Evolutionary conservation across 2,329 filamentous ascomycete species (phyloP).

Genomic region (Penicillium oxalicum): DNA sequence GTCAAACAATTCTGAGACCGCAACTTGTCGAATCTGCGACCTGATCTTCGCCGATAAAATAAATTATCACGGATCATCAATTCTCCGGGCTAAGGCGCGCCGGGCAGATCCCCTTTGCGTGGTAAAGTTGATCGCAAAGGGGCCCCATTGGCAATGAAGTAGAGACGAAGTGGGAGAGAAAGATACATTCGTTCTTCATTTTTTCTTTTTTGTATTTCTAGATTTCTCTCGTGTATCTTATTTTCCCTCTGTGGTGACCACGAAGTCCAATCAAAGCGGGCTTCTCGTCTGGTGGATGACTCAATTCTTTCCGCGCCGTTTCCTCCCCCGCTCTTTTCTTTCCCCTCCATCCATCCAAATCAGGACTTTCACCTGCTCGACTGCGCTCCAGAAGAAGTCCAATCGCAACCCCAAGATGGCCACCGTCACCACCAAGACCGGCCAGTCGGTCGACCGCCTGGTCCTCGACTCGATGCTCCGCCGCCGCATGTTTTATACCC

Average conservation of each 20-base stretch:
- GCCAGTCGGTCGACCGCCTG: conserved; percentile 78
- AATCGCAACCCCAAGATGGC: conserved; percentile 46
- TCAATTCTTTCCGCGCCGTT: conserved; percentile 33
- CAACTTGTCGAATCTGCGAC: not conserved
- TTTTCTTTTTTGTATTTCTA: conserved; percentile 2
- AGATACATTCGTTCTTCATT: conserved; percentile 8
- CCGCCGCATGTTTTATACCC: conserved; percentile 88
- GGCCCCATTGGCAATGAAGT: not conserved
- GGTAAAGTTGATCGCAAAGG: conserved; percentile 8
- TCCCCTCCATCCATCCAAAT: conserved; percentile 29
- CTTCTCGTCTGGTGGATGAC: conserved; percentile 33
- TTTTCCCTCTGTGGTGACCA: conserved; percentile 16
- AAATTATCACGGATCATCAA: conserved; percentile 26
- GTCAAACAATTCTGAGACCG: not conserved
- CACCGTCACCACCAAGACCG: conserved; percentile 72
- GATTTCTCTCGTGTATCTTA: conserved; percentile 6
- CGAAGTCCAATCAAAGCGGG: conserved; percentile 8
- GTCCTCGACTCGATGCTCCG: conserved; percentile 79
- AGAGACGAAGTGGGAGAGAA: not conserved
- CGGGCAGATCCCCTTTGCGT: conserved; percentile 6
- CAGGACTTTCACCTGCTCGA: conserved; percentile 39
- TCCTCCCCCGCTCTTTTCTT: conserved; percentile 30
- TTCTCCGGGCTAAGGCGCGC: conserved; percentile 17
- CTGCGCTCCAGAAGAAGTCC: conserved; percentile 30
- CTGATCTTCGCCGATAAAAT: conserved; percentile 19